These are phyloP conservation scores for Phytophthora megakarya DNA, from an alignment of 352 stramenopile species.

Conservation along the genomic window DNA sequence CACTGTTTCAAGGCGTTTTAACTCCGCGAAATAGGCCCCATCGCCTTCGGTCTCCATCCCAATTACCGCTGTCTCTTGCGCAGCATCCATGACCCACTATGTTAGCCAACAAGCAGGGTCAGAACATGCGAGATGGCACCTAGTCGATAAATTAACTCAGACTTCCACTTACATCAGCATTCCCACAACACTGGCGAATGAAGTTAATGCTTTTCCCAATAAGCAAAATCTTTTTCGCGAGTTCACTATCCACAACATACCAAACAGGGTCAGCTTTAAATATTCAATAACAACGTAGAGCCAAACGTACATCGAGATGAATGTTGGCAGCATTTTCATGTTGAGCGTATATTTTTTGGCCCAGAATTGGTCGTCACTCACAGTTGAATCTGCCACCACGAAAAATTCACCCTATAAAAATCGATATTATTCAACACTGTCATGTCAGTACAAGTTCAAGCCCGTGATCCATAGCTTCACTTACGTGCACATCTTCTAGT, in stretches of 20 bases:
- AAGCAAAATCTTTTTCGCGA: constrained; percentile 94
- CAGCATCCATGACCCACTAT: constrained; percentile 79
- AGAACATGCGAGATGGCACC: background rate
- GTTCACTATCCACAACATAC: constrained; percentile 52
- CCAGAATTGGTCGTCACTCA: constrained; percentile 86
- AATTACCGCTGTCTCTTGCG: constrained; percentile 45
- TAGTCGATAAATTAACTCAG: background rate
- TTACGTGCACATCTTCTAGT: constrained; percentile 84
- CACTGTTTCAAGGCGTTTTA: constrained; percentile 73
- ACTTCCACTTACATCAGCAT: constrained; percentile 73
- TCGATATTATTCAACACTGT: background rate
- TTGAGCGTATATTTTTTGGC: constrained; percentile 86
- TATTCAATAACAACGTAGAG: background rate
- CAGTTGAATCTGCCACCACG: constrained; percentile 71
- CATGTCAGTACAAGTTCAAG: background rate
- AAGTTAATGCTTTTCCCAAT: constrained; percentile 99
- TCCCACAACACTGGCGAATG: constrained; percentile 94
- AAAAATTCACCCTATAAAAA: constrained; percentile 85
- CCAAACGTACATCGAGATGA: constrained; percentile 77
- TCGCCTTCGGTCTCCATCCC: constrained; percentile 63
- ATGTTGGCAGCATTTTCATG: constrained; percentile 85
- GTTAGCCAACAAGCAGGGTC: background rate
- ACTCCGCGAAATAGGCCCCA: constrained; percentile 67
- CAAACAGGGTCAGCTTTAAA: constrained; percentile 1
- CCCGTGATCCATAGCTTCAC: constrained; percentile 12